Evolutionary conservation across 768 basidiomycete genomes (phyloP).

Genomic region (Lepiota brunneoincarnata): DNA sequence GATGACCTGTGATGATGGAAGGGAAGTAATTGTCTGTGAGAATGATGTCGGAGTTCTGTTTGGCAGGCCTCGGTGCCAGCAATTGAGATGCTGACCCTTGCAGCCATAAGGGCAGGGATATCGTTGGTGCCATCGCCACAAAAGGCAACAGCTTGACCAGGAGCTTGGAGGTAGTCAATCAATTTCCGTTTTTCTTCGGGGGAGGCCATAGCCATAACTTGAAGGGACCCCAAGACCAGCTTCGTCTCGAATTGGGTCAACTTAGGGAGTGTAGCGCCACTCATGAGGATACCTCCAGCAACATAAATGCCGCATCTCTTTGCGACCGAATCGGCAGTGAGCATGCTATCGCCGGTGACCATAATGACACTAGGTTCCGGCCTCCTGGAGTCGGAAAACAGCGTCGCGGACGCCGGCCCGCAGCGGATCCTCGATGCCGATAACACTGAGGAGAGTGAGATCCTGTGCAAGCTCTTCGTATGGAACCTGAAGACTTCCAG

Average conservation of each 20-base stretch:
- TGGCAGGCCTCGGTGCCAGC: constrained; percentile 97
- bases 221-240: constrained; percentile 92
- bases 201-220: constrained; percentile 95
- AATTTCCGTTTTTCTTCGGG: constrained; percentile 99
- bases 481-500: constrained; percentile 43
- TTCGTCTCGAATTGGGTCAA: constrained; percentile 67
- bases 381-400: constrained; percentile 80
- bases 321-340: constrained; percentile 95
- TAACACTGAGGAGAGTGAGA: constrained; percentile 83
- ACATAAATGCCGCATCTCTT: constrained; percentile 94
- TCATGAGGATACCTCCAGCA: constrained; percentile 94
- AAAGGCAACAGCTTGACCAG: constrained; percentile 93
- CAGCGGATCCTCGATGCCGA: constrained; percentile 95
- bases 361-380: constrained; percentile 95
- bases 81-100: constrained; percentile 95
- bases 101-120: constrained; percentile 92
- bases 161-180: too few relatives aligned
- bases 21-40: constrained; percentile 97
- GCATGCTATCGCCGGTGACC: constrained; percentile 97
- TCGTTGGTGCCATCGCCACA: constrained; percentile 99
- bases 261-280: constrained; percentile 89
- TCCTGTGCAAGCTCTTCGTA: constrained; percentile 69
- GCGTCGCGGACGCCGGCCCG: constrained; percentile 87
- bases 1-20: constrained; percentile 94
- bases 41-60: constrained; percentile 98